Percentiles rank a stretch among this genome's conserved stretches.
phyloP scores from a whole-genome alignment of 169 alveolate genomes.

The Eimeria zaria region DNA sequence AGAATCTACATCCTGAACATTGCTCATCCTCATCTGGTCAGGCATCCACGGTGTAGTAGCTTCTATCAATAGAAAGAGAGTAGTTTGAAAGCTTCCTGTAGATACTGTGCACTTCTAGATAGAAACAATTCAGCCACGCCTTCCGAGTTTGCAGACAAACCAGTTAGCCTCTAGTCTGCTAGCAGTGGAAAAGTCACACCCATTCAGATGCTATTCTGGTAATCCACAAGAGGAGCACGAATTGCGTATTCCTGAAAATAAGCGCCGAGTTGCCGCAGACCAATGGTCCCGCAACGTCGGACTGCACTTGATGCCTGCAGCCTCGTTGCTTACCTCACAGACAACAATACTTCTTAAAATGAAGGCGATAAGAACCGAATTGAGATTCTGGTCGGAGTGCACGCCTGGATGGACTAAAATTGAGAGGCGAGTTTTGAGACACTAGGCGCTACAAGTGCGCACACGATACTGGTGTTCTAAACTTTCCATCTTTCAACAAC shows the following conservation, averaged over 20 bases:
- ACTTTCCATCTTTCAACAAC: neutral
- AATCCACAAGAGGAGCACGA: neutral
- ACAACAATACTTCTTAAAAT: neutral
- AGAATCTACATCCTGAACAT: neutral
- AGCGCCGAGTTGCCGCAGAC: neutral
- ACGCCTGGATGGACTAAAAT: neutral
- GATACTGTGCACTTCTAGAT: neutral
- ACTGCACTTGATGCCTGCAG: neutral
- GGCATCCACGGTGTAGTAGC: neutral
- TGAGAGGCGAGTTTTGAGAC: neutral
- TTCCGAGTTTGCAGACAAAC: neutral
- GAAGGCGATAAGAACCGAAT: neutral
- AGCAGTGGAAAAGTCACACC: neutral
- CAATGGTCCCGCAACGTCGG: neutral
- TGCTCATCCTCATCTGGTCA: slow-evolving; percentile 6
- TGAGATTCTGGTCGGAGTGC: neutral
- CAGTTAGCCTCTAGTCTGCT: neutral
- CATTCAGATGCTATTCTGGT: neutral
- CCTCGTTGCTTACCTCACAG: neutral
- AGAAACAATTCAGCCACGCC: neutral
- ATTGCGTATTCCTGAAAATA: neutral
- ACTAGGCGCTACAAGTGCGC: neutral
- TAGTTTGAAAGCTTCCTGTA: neutral
- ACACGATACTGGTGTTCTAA: neutral
- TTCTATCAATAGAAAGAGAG: neutral